Percentiles rank a stretch among this genome's conserved stretches.
Evolutionary conservation across 176 grass and related monocot genomes (phyloP).

Genomic region (Hordeum marinum): DNA sequence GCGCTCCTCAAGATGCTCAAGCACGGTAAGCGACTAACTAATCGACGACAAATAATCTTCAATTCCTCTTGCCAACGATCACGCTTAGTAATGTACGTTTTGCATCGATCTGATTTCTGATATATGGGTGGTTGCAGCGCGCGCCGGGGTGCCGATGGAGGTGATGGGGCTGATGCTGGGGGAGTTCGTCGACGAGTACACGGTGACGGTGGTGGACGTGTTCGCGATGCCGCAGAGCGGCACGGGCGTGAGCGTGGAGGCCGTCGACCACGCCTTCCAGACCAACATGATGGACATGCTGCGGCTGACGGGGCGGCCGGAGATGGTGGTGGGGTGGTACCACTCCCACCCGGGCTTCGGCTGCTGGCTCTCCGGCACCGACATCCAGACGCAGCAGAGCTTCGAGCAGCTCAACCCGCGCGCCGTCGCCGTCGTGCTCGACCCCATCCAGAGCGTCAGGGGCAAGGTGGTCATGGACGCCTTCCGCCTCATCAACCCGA

Average conservation of each 20-base stretch:
- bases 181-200: conserved; percentile 96
- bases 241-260: conserved; percentile 84
- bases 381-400: conserved; percentile 65
- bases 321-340: background rate
- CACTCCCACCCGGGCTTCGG: conserved; percentile 38
- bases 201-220: conserved; percentile 85
- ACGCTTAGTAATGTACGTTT: background rate
- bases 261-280: conserved; percentile 93
- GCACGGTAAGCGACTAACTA: conserved; percentile 45
- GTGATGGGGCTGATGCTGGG: conserved; percentile 97
- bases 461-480: conserved; percentile 61
- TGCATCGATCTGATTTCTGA: background rate
- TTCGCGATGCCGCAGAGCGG: conserved; percentile 99
- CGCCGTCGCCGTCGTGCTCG: conserved; percentile 65
- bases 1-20: conserved; percentile 99
- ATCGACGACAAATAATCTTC: background rate
- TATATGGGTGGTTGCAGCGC: conserved; percentile 23
- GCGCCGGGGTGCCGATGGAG: conserved; percentile 91
- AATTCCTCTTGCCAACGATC: background rate
- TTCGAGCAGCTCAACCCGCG: conserved; percentile 68
- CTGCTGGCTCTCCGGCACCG: conserved; percentile 70
- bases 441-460: conserved; percentile 73
- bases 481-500: conserved; percentile 27
- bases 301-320: conserved; percentile 76
- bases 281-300: conserved; percentile 99